phyloP scores from a whole-genome alignment of 1,284 basidiomycete species.

The Malassezia vespertilionis region DNA sequence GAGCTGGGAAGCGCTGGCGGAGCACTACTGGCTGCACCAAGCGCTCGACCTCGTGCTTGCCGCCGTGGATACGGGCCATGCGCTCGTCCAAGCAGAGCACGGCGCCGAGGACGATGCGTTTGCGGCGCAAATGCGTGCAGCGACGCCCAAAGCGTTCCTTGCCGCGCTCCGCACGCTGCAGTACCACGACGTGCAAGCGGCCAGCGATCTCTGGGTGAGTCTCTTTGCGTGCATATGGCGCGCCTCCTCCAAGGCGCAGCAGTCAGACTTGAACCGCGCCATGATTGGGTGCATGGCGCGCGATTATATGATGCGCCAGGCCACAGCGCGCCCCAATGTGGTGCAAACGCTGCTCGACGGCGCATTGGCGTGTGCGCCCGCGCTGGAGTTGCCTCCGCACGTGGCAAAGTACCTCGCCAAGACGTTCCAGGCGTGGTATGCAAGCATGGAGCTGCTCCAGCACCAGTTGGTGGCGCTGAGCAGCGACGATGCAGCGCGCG shows the following conservation, averaged over 20 bases:
- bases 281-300: slow-evolving; percentile 82
- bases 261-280: slow-evolving; percentile 76
- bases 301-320: slow-evolving; percentile 82
- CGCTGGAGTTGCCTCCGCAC: slow-evolving; percentile 81
- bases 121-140: slow-evolving; percentile 17
- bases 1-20: slow-evolving; percentile 86
- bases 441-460: slow-evolving; percentile 77
- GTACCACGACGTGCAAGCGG: slow-evolving; percentile 65
- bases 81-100: slow-evolving; percentile 21
- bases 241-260: slow-evolving; percentile 72
- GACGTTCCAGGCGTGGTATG: slow-evolving; percentile 91
- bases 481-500: slow-evolving; percentile 70
- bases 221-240: slow-evolving; percentile 83
- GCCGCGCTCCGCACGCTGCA: slow-evolving; percentile 69
- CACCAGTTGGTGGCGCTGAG: slow-evolving; percentile 57
- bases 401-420: slow-evolving; percentile 93
- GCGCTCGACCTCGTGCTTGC: slow-evolving; percentile 82
- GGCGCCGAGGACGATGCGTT: slow-evolving; percentile 14
- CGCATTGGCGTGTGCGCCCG: slow-evolving; percentile 69
- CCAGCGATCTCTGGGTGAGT: slow-evolving; percentile 79
- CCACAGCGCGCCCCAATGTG: slow-evolving; percentile 82
- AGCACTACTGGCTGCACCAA: slow-evolving; percentile 89
- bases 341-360: slow-evolving; percentile 82
- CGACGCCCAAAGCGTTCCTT: slow-evolving; percentile 25
- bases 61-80: slow-evolving; percentile 28